phyloP scores from a whole-genome alignment of 2,329 filamentous ascomycete genomes.

The Aureobasidium mangrovei region DNA sequence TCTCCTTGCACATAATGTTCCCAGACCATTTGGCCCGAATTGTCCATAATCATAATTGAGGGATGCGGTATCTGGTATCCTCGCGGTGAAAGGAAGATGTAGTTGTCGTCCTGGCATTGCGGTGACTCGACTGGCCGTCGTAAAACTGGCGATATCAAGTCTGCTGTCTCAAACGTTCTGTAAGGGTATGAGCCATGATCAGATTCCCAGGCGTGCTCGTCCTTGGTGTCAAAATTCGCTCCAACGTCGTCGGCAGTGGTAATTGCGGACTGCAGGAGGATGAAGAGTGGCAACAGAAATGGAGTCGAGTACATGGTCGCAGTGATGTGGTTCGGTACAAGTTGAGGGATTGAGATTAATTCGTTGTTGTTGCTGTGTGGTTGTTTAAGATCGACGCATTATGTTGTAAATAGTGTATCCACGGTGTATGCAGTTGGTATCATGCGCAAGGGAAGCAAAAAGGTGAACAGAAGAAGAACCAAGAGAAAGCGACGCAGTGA shows the following conservation, averaged over 20 bases:
- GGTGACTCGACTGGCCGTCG: conserved; percentile 2
- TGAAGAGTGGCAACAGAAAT: too few relatives aligned
- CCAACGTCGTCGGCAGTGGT: conserved; percentile 6
- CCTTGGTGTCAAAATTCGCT: conserved; percentile 4
- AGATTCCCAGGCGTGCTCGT: conserved; percentile 13
- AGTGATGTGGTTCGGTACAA: too few relatives aligned
- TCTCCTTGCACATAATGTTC: conserved; percentile 25
- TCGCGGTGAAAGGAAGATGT: conserved; percentile 25
- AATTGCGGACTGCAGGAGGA: too few relatives aligned
- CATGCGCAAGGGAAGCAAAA: too few relatives aligned
- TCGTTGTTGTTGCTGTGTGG: too few relatives aligned
- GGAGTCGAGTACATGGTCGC: too few relatives aligned
- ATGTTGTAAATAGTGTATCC: too few relatives aligned
- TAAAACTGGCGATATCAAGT: conserved; percentile 12
- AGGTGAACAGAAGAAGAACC: too few relatives aligned
- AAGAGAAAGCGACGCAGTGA: too few relatives aligned
- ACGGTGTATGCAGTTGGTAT: too few relatives aligned
- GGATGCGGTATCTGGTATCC: conserved; percentile 24
- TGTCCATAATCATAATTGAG: conserved; percentile 27
- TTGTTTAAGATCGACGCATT: too few relatives aligned
- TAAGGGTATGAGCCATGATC: conserved; percentile 15
- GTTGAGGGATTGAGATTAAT: too few relatives aligned
- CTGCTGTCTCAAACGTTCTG: conserved; percentile 11
- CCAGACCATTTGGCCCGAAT: conserved; percentile 25
- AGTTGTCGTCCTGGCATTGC: conserved; percentile 10